Base-by-base conservation (phyloP, 345 rosid genomes). In the Conringia planisiliqua region DNA sequence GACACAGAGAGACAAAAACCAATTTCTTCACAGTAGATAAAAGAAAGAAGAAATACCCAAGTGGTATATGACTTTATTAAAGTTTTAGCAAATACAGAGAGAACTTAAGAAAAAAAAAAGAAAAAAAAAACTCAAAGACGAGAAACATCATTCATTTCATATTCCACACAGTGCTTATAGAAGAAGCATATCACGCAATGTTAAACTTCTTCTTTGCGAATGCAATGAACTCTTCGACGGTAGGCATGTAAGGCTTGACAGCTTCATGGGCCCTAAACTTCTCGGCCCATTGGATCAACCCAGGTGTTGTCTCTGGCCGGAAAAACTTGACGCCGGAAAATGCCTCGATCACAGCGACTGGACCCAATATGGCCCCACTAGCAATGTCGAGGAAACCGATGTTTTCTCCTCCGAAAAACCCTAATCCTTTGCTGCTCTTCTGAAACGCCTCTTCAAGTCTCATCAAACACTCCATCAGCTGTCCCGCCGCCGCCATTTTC, bases 401-500 rank as follows among this genome's bases (percentile, higher is more conserved):
- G 43, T 35, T 33, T 33, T 33, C 43, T 33, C 63, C 63, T 33
- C 43, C 63, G 27, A 58, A 58, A 43, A 58, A 58, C 10, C 43
- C 43, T 58, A 58, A 58, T 0, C 63, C 63, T 33, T 58, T 58
- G 63, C 63, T 58, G 27, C 1, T 58, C 63, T 58, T 58, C 63
- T 58, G 63, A 58, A 33, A 58, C 43, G 63, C 43, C 43, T 58
- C 63, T 58, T 58, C 63, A 58, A 58, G 63, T 32, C n/a, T 58
- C 27, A 43, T 43, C 63, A 58, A 33, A 17, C 39, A 17, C 43
- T 58, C 63, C 63, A 58, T 58, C 63, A 58, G 43, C n/a, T 16
- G 5, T 58, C 43, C 63, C 1, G 43, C 63, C 8, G 43, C 43
- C 43, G 63, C 63, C 63, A 58, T 58, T 35, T 43, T 58, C 63